A percentile compares a stretch with the other conserved stretches of the same genome.
Evolutionary conservation across 1,284 basidiomycete genomes (phyloP).

Genomic region (Austropuccinia psidii): DNA sequence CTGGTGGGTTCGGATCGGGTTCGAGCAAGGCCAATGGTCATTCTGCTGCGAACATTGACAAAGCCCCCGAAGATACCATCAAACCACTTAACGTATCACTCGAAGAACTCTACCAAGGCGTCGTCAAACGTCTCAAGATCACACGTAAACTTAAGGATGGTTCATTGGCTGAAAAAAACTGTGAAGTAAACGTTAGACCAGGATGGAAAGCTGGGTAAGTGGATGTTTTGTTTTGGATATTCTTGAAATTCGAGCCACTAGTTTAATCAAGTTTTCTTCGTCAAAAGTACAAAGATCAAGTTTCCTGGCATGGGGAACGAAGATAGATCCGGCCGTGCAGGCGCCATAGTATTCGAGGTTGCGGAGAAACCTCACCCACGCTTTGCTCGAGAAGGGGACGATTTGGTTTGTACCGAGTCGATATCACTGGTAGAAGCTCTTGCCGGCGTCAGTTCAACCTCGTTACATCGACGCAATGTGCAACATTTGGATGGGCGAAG

Average conservation of each 20-base stretch:
- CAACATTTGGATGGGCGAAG: conserved; percentile 70
- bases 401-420: conserved; percentile 59
- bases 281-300: conserved; percentile 72
- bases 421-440: conserved; percentile 78
- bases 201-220: conserved; percentile 51
- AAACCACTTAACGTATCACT: conserved; percentile 78
- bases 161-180: conserved; percentile 74
- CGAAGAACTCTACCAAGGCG: conserved; percentile 81
- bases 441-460: conserved; percentile 48
- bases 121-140: conserved; percentile 82
- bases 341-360: conserved; percentile 69
- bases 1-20: conserved; percentile 38
- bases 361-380: conserved; percentile 77
- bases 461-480: conserved; percentile 53
- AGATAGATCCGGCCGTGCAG: conserved; percentile 59
- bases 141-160: conserved; percentile 66
- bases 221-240: conserved; percentile 54
- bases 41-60: conserved; percentile 43
- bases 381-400: conserved; percentile 71
- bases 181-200: conserved; percentile 78
- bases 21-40: conserved; percentile 43
- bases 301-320: conserved; percentile 84
- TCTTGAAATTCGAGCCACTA: conserved; percentile 52
- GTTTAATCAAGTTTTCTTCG: not conserved
- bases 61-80: conserved; percentile 59